These are phyloP conservation scores for Eutrema salsugineum DNA, from an alignment of 441 rosid genomes.

Conservation along the genomic window DNA sequence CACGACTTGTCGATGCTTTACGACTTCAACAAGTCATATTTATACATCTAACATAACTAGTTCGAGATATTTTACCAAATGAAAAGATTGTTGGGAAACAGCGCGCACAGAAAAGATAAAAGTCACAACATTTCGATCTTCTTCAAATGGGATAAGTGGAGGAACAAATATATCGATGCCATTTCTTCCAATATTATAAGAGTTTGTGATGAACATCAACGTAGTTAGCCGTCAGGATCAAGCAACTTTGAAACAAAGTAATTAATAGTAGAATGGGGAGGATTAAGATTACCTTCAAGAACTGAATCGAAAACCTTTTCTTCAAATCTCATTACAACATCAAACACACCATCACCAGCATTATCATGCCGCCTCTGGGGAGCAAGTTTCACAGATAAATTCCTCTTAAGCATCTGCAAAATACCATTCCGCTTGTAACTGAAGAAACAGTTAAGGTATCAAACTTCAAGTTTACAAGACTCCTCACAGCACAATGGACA, in stretches of 20 bases:
- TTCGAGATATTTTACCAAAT: not conserved
- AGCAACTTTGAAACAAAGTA: not conserved
- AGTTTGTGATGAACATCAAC: too few species aligned
- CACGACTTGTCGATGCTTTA: not conserved
- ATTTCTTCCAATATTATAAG: too few species aligned
- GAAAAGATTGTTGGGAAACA: not conserved
- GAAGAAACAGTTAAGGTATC: slow-evolving; percentile 13
- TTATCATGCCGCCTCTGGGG: slow-evolving; percentile 98
- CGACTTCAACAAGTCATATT: not conserved
- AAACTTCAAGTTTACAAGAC: not conserved
- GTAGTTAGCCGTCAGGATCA: too few species aligned
- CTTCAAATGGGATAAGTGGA: not conserved
- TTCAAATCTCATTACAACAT: slow-evolving; percentile 77
- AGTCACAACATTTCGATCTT: not conserved
- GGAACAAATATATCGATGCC: too few species aligned
- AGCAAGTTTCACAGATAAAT: slow-evolving; percentile 65
- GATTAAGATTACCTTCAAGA: slow-evolving; percentile 55
- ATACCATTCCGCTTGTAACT: slow-evolving; percentile 95
- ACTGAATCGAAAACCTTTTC: slow-evolving; percentile 93
- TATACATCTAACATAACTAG: not conserved
- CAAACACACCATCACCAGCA: slow-evolving; percentile 80
- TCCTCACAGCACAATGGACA: not conserved
- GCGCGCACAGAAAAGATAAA: not conserved
- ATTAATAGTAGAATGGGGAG: not conserved
- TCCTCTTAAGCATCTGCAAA: slow-evolving; percentile 90